Base-by-base conservation (phyloP, 192 early-diverging fungal genomes). In the Backusella luteola region DNA sequence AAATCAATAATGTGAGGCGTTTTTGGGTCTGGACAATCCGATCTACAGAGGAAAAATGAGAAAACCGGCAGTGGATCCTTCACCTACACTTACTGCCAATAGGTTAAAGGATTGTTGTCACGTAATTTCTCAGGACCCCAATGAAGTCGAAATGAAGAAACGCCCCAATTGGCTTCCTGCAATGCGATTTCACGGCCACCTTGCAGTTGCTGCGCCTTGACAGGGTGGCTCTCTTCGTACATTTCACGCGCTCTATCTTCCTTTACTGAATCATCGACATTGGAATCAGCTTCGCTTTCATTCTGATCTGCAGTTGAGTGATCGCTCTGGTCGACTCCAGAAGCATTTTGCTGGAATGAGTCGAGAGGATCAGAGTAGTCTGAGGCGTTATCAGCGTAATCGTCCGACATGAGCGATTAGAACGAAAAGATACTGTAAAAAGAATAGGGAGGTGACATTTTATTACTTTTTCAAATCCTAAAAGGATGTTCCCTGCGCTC, bases 1-100 rank as follows among this genome's bases (percentile, higher is more conserved):
- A 97, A 79, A 77, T 89, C 94, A 68, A 97, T 82, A 66, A 83
- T 85, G 77, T 97, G 95, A 14, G 94, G 90, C 69, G 90, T 88
- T 3, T 86, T 86, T 0, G 92, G 92, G 41, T 94, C 89, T 1
- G 93, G 90, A 75, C 92, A 91, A 80, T 80, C 59, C 7, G 68
- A 79, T 68, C 63, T 81, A 77, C 23, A 6, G 14, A 76, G 36
- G 14, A 38, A 36, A 39, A 38, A 73, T 19, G 11, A 34, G 53
- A 52, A 8, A 67, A 69, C 1, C 38, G 9, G 38, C 38, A 39
- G 38, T 39, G 38, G 0, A 7, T 11, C 9, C 11, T 12, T 39
- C 9, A 7, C 9, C 11, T 39, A 9, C 11, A 39, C 38, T 68
- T 85, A 93, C 92, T 95, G 94, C 95, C 95, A 96, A 76, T 91